Evolutionary conservation across 805 yeast genomes (phyloP), one percentile per base, ranked within the genome.

Genomic region (Candida nonsorbophila): DNA sequence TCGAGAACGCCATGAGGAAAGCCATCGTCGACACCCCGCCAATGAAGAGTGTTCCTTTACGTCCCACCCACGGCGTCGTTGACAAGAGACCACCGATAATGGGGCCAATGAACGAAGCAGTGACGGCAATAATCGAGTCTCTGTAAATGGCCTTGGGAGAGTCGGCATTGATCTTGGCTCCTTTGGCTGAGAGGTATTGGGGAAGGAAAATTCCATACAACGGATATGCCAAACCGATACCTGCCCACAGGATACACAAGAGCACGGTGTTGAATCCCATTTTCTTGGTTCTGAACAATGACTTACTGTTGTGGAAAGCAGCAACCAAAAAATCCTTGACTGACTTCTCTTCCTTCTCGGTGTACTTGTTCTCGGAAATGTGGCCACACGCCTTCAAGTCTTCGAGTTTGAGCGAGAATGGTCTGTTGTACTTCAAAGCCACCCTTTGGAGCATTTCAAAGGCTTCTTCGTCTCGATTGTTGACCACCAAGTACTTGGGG

Each of bases 1-100:
- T 67, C 11, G 84, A 77, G 44, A 74, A 77, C 24, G 77, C 79
- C 48, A 77, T 75, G 29, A 78, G 47, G 29, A 77, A 63, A 2
- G 72, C 73, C 69, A 76, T 77, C 1, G 77, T 58, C 16, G 69
- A 40, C 3, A 77, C 12, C 4, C 77, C 71, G 19, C 81, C 78
- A 31, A 71, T 53, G 3, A 56, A 53, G 68, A 77, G 58, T 0
- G 78, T 66, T n/a, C 81, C 81, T 43, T 72, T 62, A 48, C 81
- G 59, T 6, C 81, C 79, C 14, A 76, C 47, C 16, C 28, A 29
- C 1, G 50, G 55, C 8, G 45, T 24, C n/a, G 30, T 30, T 14
- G 34, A 34, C 13, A 50, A 29, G 16, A 44, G 38, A 9, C 58
- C 58, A 25, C 51, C 57, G 25, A 57, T 36, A 9, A 55, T 37